These are phyloP conservation scores for Penicillium subrubescens DNA, from an alignment of 495 filamentous ascomycete genomes.

Conservation along the genomic window DNA sequence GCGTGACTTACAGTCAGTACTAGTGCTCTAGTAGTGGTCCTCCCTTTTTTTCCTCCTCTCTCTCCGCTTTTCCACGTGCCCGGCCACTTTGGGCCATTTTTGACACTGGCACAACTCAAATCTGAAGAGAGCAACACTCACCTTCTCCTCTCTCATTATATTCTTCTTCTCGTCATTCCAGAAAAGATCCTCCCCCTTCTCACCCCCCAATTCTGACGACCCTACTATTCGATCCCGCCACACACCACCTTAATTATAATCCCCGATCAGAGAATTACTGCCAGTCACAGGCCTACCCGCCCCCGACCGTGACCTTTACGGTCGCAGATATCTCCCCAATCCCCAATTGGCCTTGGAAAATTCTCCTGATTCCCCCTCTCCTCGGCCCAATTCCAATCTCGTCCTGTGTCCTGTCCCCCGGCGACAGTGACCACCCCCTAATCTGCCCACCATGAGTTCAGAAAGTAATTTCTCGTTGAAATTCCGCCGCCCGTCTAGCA, in stretches of 20 bases:
- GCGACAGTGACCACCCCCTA: slow-evolving; percentile 15
- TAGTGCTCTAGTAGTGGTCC: too few species aligned
- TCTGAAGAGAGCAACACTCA: background rate
- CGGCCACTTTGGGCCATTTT: slow-evolving; percentile 5
- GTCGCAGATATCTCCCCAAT: background rate
- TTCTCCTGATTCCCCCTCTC: slow-evolving; percentile 25
- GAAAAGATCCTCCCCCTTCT: background rate
- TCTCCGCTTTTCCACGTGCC: slow-evolving; percentile 30
- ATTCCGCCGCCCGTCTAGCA: slow-evolving; percentile 51
- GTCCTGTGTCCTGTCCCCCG: slow-evolving; percentile 15
- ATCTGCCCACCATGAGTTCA: slow-evolving; percentile 45
- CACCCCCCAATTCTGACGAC: background rate
- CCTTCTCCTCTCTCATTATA: slow-evolving; percentile 7
- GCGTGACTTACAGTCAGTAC: too few species aligned
- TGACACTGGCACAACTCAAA: background rate
- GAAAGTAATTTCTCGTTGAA: slow-evolving; percentile 46
- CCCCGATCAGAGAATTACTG: background rate
- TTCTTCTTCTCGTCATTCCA: slow-evolving; percentile 4
- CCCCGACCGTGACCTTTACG: slow-evolving; percentile 6
- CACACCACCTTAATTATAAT: background rate
- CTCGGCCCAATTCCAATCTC: slow-evolving; percentile 35
- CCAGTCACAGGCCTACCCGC: background rate
- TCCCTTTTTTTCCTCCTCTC: slow-evolving; percentile 4
- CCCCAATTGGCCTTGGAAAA: slow-evolving; percentile 23
- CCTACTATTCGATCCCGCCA: background rate